These are phyloP conservation scores for Hymenoscyphus infarciens DNA, from an alignment of 2,329 filamentous ascomycete genomes.

Conservation along the genomic window DNA sequence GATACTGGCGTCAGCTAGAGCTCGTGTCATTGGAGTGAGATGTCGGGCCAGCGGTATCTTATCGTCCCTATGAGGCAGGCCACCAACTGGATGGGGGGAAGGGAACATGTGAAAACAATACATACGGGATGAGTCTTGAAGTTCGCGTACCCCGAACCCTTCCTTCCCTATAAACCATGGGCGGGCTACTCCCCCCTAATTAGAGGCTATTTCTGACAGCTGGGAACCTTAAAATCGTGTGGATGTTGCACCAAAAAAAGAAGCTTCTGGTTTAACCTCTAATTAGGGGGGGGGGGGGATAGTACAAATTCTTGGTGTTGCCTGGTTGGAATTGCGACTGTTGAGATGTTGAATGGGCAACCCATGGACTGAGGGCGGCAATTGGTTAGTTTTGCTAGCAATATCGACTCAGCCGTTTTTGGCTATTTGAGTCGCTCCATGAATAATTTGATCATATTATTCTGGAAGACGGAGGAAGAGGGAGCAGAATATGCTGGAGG, in stretches of 20 bases:
- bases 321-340: not conserved
- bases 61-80: constrained; percentile 2
- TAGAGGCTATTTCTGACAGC: too few relatives aligned
- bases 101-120: not conserved
- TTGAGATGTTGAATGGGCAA: not conserved
- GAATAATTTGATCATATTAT: not conserved
- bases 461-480: not conserved
- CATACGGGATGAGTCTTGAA: too few relatives aligned
- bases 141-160: too few relatives aligned
- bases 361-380: not conserved
- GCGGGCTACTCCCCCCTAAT: too few relatives aligned
- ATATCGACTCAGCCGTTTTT: not conserved
- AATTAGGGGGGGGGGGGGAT: too few relatives aligned
- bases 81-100: not conserved
- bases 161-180: not conserved
- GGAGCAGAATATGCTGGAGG: too few relatives aligned
- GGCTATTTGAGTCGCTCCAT: not conserved
- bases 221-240: too few relatives aligned
- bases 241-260: too few relatives aligned
- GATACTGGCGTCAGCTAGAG: not conserved
- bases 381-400: not conserved
- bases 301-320: not conserved
- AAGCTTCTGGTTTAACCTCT: too few relatives aligned
- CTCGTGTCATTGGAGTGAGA: not conserved
- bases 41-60: not conserved